These are phyloP conservation scores for Fusarium gaditjirri DNA, from an alignment of 2,329 filamentous ascomycete species.

Conservation along the genomic window DNA sequence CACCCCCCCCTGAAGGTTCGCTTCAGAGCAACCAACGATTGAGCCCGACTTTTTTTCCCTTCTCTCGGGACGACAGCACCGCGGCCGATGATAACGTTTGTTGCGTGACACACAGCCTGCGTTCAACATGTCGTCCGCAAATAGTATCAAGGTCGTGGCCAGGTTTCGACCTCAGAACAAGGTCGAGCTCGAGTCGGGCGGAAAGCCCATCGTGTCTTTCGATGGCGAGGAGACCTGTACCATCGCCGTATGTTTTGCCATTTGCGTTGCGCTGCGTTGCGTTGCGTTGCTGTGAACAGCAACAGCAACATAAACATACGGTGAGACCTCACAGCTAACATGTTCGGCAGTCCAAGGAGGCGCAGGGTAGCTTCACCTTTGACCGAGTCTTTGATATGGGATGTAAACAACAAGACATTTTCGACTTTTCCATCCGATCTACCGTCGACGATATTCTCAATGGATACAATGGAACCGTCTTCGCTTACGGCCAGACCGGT, in stretches of 20 bases:
- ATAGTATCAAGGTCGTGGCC: constrained; percentile 89
- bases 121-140: constrained; percentile 64
- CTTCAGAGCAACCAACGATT: constrained; percentile 30
- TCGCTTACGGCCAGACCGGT: constrained; percentile 97
- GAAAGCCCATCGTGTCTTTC: constrained; percentile 91
- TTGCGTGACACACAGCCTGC: constrained; percentile 37
- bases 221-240: constrained; percentile 88
- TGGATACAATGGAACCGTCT: constrained; percentile 98
- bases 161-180: constrained; percentile 98
- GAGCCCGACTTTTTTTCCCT: constrained; percentile 26
- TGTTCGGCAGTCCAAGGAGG: constrained; percentile 78
- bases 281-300: background rate
- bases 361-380: constrained; percentile 89
- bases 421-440: constrained; percentile 95
- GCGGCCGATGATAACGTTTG: constrained; percentile 44
- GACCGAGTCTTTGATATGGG: constrained; percentile 97
- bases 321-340: constrained; percentile 38
- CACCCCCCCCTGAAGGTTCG: constrained; percentile 36
- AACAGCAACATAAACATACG: background rate
- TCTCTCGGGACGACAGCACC: constrained; percentile 27
- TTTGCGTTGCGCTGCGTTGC: background rate
- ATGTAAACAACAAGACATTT: constrained; percentile 91
- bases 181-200: constrained; percentile 88
- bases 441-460: constrained; percentile 99
- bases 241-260: constrained; percentile 73